Evolutionary conservation across 169 alveolate species (phyloP), one percentile per base, ranked within the genome.

Genomic region (Cryptosporidium sp.): DNA sequence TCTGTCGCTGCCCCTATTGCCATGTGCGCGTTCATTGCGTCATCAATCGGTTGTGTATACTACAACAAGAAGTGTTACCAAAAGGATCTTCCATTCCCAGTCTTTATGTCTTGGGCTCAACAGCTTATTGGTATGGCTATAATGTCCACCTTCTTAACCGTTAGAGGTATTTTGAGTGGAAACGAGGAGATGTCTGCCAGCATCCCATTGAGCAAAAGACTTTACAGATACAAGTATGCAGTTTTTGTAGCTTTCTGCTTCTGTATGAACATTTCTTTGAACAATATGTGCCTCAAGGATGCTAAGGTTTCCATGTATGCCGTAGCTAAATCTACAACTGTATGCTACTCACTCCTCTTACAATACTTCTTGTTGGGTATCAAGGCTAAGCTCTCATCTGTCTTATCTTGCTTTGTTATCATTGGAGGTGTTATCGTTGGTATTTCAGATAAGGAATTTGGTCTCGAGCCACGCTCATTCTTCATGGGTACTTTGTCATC

Each of bases 41-140:
- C 89, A 18, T 80, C 89, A 21, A 80, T 80, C 45, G 67, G 89
- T 10, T 80, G 89, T 35, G 89, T 80, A 45, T 80, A 80, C 62
- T 80, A 45, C 75, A 80, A 80, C 50, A 80, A 80, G 75, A 23
- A 37, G 37, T 80, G 89, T 55, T 80, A 80, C 68, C 74, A 80
- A 45, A 31, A 39, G n/a, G 23, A 33, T 9, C 61, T 80, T 26
- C 89, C 89, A 43, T 80, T 62, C 68, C 89, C 89, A 62, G 75
- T 80, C 14, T 80, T 80, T 31, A 80, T 80, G 89, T 80, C 89
- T 12, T 80, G 89, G 89, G 89, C 89, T 31, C 89, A 80, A 50
- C 89, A 80, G 41, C 65, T 80, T 50, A 80, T 80, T 29, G 89
- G 89, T 80, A 80, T 80, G 89, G 43, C 75, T 23, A 65, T 80